Conservation (phyloP, 306 rosid species). For the Fragaria nilgerrensis region DNA sequence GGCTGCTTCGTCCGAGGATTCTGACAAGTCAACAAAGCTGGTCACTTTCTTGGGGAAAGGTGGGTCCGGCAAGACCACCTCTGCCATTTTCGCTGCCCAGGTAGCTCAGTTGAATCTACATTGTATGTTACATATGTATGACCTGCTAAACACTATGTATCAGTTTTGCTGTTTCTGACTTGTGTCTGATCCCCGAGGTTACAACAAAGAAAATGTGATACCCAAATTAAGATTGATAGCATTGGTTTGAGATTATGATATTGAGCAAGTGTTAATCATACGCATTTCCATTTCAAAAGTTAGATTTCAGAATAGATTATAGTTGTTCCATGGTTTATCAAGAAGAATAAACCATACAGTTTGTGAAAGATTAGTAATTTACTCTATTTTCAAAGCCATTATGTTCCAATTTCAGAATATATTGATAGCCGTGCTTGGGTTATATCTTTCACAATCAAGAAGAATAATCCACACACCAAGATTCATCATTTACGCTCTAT, state of each 20-base stretch:
- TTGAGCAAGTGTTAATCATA: not conserved
- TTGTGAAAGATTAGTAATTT: not conserved
- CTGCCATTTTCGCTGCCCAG: slow-evolving; percentile 91
- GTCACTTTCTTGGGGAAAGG: slow-evolving; percentile 94
- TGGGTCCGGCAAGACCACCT: slow-evolving; percentile 89
- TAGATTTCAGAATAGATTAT: not conserved
- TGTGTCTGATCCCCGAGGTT: slow-evolving; percentile 15
- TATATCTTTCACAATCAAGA: not conserved
- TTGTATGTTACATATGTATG: not conserved
- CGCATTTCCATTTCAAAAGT: not conserved
- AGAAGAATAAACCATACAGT: not conserved
- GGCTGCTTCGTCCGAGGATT: slow-evolving; percentile 28
- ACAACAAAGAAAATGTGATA: not conserved
- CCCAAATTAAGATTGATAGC: not conserved
- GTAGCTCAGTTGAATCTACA: slow-evolving; percentile 28
- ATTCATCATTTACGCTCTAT: not conserved
- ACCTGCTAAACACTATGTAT: not conserved
- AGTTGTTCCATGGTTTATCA: not conserved
- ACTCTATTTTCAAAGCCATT: not conserved
- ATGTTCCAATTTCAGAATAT: not conserved
- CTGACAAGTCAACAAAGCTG: slow-evolving; percentile 46
- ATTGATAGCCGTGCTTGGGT: not conserved
- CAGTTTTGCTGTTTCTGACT: not conserved
- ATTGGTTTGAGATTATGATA: slow-evolving; percentile 7
- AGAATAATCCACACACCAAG: not conserved